Conservation (phyloP, 202 grass and related monocot genomes). For the Eragrostis tef region DNA sequence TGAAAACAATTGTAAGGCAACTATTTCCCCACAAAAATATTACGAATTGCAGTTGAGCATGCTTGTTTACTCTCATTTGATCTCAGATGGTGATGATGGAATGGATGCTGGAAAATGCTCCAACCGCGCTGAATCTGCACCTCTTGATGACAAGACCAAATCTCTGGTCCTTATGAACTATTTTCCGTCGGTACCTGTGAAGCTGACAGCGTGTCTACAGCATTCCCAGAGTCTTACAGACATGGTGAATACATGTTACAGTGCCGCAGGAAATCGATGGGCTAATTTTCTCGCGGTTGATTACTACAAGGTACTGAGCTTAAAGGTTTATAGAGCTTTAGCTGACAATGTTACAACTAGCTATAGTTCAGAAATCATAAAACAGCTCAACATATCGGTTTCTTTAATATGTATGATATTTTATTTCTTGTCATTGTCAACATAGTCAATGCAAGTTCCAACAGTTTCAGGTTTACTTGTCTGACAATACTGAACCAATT, state of each 20-base stretch:
- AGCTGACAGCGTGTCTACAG: slow-evolving; percentile 64
- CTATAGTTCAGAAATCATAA: not conserved
- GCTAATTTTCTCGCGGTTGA: slow-evolving; percentile 89
- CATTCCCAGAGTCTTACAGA: slow-evolving; percentile 65
- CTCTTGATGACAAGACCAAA: slow-evolving; percentile 75
- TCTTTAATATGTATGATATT: not conserved
- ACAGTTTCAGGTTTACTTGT: not conserved
- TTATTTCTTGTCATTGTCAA: not conserved
- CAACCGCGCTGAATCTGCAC: slow-evolving; percentile 73
- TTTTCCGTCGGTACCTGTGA: slow-evolving; percentile 69
- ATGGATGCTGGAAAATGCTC: slow-evolving; percentile 82
- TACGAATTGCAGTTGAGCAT: not conserved
- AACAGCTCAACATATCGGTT: not conserved
- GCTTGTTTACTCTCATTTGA: not conserved
- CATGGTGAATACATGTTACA: slow-evolving; percentile 81
- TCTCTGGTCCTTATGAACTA: slow-evolving; percentile 93
- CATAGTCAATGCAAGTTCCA: not conserved
- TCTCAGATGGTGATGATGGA: slow-evolving; percentile 81
- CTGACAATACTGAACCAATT: slow-evolving; percentile 23
- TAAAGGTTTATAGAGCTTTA: not conserved
- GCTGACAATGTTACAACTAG: not conserved
- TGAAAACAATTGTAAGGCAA: slow-evolving; percentile 90
- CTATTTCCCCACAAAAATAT: not conserved
- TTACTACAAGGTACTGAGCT: slow-evolving; percentile 79
- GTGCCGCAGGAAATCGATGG: slow-evolving; percentile 66